Evolutionary conservation across 108 stramenopile genomes (phyloP), one percentile per base, ranked within the genome.

Genomic region (Pseudonitzschia delicatissima): DNA sequence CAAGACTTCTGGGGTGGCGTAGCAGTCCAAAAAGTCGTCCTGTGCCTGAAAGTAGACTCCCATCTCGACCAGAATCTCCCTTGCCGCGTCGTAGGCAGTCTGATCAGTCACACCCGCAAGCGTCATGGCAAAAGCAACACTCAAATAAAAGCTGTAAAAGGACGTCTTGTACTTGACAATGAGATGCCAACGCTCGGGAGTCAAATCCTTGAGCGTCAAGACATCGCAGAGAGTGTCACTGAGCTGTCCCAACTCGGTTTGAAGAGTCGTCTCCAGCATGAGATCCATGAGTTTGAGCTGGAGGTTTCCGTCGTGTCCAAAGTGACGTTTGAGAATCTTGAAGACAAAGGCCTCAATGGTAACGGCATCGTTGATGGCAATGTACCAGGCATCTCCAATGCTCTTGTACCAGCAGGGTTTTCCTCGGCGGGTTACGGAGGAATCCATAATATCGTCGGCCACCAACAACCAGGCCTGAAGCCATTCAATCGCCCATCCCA

Each of bases 41-140:
- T 99, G 98, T 49, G 97, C 89, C 79, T 99, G 99, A 72, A 99
- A 99, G 91, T 98, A 99, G 63, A 92, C 95, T 20, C 99, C 99
- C 82, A 99, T 80, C 26, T 34, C 52, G n/a, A 72, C 23, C 27
- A 68, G 66, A 59, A 82, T 79, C 17, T 79, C 64, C 20, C 66
- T 36, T 26, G 82, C 80, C 52, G 67, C 34, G 40, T 72, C 37
- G 57, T 74, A 80, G 45, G 77, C 77, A 2, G 55, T 37, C 12
- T 58, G 48, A 33, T 75, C 62, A 11, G 34, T 68, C n/a, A 85
- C 67, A 5, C 82, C 82, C 21, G 51, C 58, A 17, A 72, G 39
- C 20, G 79, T 71, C 83, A 86, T 81, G 45, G 87, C 95, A 79
- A 87, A 66, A 70, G 97, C 97, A 68, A 87, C 67, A 62, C 94